Evolutionary conservation across 2,329 filamentous ascomycete species (phyloP).

Genomic region (Phaeophleospora eucalypticola): DNA sequence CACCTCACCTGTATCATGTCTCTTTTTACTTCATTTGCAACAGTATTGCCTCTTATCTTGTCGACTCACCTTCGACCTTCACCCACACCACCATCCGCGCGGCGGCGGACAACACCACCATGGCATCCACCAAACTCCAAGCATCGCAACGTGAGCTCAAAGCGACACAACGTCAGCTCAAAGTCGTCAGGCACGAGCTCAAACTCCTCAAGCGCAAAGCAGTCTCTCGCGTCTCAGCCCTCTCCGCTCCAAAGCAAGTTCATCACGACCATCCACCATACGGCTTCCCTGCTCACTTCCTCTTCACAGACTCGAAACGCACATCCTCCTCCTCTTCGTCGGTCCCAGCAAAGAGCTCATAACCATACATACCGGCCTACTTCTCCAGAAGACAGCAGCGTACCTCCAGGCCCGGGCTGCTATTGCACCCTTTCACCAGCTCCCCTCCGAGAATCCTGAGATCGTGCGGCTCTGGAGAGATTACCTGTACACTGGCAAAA

Average conservation of each 20-base stretch:
- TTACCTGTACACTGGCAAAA: slow-evolving; percentile 23
- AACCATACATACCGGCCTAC: slow-evolving; percentile 15
- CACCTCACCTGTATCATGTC: too few species aligned
- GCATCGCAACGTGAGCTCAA: background rate
- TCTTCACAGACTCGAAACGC: slow-evolving; percentile 18
- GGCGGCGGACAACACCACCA: background rate
- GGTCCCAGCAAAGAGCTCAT: slow-evolving; percentile 9
- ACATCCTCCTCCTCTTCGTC: slow-evolving; percentile 19
- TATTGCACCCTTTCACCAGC: slow-evolving; percentile 5
- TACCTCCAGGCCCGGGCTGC: slow-evolving; percentile 5
- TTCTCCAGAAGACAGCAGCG: slow-evolving; percentile 9
- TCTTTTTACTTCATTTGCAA: too few species aligned
- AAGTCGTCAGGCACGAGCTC: background rate
- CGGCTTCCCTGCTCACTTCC: background rate
- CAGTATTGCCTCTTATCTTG: too few species aligned
- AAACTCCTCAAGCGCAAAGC: background rate
- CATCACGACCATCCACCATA: background rate
- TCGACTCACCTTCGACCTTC: too few species aligned
- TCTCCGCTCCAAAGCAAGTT: background rate
- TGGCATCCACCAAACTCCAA: background rate
- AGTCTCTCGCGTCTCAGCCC: background rate
- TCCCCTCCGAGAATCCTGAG: slow-evolving; percentile 11
- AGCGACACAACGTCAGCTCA: background rate
- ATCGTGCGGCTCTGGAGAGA: slow-evolving; percentile 21
- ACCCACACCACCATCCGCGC: background rate